Conservation (phyloP, 2,329 filamentous ascomycete species). For the Paramyrothecium roridum region DNA sequence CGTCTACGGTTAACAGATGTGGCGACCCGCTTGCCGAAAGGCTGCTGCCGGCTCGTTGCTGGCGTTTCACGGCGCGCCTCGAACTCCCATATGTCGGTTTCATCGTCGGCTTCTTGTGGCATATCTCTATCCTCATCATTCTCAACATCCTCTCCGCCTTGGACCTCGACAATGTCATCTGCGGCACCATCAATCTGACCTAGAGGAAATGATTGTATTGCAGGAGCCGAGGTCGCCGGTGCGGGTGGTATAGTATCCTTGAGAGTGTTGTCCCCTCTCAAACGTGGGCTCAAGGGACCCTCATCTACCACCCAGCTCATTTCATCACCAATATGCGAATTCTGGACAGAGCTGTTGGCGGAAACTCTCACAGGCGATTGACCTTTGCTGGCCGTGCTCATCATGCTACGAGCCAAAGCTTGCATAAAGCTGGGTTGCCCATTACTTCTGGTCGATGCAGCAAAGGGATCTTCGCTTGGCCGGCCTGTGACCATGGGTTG, state of each 20-base stretch:
- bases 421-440: conserved; percentile 29
- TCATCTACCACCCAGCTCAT: conserved; percentile 42
- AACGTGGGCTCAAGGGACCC: conserved; percentile 30
- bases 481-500: conserved; percentile 9
- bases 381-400: conserved; percentile 5
- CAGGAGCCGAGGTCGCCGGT: neutral
- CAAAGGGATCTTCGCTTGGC: conserved; percentile 25
- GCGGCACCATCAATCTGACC: conserved; percentile 10
- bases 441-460: conserved; percentile 15
- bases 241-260: conserved; percentile 14
- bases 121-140: conserved; percentile 1
- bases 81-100: conserved; percentile 54
- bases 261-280: conserved; percentile 31
- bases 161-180: conserved; percentile 12
- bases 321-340: conserved; percentile 27
- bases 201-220: conserved; percentile 1
- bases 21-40: conserved; percentile 22
- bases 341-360: conserved; percentile 27
- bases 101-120: conserved; percentile 19
- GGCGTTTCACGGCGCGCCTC: conserved; percentile 50
- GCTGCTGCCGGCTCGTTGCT: conserved; percentile 21
- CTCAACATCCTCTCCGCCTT: conserved; percentile 14
- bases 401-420: conserved; percentile 22
- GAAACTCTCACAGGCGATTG: conserved; percentile 19
- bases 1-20: conserved; percentile 15